Base-by-base conservation (phyloP, 352 stramenopile genomes). In the Discostella stelligera region DNA sequence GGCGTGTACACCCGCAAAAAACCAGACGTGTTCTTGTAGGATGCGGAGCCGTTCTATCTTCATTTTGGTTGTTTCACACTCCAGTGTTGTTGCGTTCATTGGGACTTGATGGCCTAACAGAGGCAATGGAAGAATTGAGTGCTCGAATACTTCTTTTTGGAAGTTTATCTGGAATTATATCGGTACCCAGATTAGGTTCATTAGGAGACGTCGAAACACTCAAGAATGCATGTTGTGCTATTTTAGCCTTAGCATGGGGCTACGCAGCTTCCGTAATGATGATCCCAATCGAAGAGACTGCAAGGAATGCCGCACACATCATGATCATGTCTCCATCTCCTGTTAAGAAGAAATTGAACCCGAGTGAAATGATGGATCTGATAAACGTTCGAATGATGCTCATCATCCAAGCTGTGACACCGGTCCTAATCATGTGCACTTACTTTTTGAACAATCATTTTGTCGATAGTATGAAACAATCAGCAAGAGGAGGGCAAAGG, bases 41-140 rank as follows among this genome's bases (percentile, higher is more conserved):
- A 48, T 20, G 56, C 5, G 52, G 52, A 60, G 18, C 60, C 21
- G 49, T 39, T 53, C 16, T 80, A 21, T 32, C 54, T 48, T 74
- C 74, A 30, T 49, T 77, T 39, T 81, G 74, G 74, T 32, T 81
- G 10, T 77, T 81, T 58, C 52, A 72, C 44, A 81, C 74, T 66
- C 74, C 74, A 53, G 32, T 61, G 20, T 50, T 81, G 14, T 44
- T 81, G 11, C 59, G 66, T 25, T 41, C 52, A 16, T 77, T 81
- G 11, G 66, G 68, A 21, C 50, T 81, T 13, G 52, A 54, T 50
- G 61, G 61, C 4, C 44, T 81, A 8, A 63, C 55, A 20, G 41
- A 68, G 39, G 66, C 66, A 20, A 50, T 44, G 5, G 67, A 81
- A 62, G 74, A 81, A 70, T 58, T 55, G 11, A 63, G 44, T 30